phyloP scores from a whole-genome alignment of 306 rosid species.

The Trifolium pratense region DNA sequence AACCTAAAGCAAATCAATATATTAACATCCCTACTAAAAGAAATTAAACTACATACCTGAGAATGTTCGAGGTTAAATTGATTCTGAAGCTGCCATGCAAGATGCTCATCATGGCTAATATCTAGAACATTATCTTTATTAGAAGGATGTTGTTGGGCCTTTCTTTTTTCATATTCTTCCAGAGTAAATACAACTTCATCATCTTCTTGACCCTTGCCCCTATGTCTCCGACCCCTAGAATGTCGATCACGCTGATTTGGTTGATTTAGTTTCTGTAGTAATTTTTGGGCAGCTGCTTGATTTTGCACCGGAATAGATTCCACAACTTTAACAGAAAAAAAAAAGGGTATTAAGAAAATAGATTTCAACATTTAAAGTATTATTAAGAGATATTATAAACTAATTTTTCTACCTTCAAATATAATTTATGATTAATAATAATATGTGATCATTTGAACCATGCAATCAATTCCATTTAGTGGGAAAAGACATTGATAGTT shows the following conservation, averaged over 20 bases:
- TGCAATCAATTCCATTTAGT: background rate
- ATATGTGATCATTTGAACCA: background rate
- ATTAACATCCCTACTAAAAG: background rate
- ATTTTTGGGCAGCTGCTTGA: conserved; percentile 93
- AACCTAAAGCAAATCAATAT: conserved; percentile 10
- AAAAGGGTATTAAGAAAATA: background rate
- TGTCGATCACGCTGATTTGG: conserved; percentile 51
- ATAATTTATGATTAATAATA: background rate
- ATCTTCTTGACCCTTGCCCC: conserved; percentile 72
- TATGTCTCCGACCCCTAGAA: conserved; percentile 49
- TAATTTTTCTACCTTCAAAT: background rate
- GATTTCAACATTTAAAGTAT: conserved; percentile 6
- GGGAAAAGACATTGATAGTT: background rate
- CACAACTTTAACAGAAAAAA: conserved; percentile 51
- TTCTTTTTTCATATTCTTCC: conserved; percentile 74
- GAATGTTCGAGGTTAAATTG: conserved; percentile 70
- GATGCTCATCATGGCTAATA: conserved; percentile 61
- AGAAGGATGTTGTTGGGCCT: conserved; percentile 54
- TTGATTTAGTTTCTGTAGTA: conserved; percentile 73
- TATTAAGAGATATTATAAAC: background rate
- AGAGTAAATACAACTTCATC: conserved; percentile 65
- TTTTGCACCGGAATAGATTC: conserved; percentile 86
- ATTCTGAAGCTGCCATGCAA: conserved; percentile 89
- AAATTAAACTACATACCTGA: conserved; percentile 51
- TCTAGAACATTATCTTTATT: conserved; percentile 34